A percentile compares a stretch with the other conserved stretches of the same genome.
Evolutionary conservation across 108 stramenopile species (phyloP).

Genomic region (Cyclotella distinguenda): DNA sequence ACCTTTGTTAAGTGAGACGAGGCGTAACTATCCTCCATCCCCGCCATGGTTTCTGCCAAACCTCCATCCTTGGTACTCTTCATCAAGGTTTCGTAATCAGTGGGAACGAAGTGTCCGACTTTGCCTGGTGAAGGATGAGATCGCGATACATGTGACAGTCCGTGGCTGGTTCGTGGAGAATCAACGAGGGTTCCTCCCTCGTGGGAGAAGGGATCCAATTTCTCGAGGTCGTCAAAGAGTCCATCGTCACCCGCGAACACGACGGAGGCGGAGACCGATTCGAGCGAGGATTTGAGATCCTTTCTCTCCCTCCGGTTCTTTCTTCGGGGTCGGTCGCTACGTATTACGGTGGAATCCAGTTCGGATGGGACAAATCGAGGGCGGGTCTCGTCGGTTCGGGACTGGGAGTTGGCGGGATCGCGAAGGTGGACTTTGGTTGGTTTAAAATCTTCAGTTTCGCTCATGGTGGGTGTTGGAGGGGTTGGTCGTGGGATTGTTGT

Average conservation of each 20-base stretch:
- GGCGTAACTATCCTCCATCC: not conserved
- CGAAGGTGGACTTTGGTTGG: not conserved
- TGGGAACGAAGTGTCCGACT: not conserved
- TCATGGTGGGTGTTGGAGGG: too few relatives aligned
- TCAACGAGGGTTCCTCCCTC: conserved; percentile 20
- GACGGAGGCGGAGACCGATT: conserved; percentile 25
- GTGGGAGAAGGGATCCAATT: conserved; percentile 23
- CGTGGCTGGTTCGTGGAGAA: conserved; percentile 4
- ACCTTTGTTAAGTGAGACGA: too few relatives aligned
- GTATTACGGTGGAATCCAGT: too few relatives aligned
- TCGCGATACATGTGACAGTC: too few relatives aligned
- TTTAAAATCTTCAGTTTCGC: not conserved
- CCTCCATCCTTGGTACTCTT: conserved; percentile 6
- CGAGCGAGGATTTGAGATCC: too few relatives aligned
- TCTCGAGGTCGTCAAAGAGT: conserved; percentile 29
- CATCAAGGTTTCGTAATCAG: conserved; percentile 14
- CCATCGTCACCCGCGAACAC: conserved; percentile 16
- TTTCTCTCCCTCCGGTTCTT: too few relatives aligned
- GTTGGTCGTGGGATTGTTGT: too few relatives aligned
- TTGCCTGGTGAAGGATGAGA: not conserved
- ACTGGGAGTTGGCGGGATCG: not conserved
- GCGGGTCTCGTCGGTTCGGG: not conserved
- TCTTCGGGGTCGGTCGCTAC: too few relatives aligned
- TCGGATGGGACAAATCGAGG: not conserved
- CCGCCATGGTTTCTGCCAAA: conserved; percentile 5